These are phyloP conservation scores for Nakazawaea populi DNA, from an alignment of 805 yeast species.

Conservation along the genomic window DNA sequence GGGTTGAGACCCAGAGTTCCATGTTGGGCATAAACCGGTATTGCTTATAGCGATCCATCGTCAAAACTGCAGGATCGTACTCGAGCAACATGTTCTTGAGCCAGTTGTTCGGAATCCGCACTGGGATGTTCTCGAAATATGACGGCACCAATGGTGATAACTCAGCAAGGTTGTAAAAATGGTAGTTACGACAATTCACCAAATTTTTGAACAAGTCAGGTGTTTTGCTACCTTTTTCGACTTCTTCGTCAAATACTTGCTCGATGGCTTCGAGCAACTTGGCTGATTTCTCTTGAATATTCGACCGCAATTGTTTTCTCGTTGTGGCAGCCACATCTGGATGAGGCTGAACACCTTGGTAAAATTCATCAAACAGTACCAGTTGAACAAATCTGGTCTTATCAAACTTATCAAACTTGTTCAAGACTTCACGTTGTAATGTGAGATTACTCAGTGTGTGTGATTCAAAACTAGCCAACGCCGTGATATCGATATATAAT, in stretches of 20 bases:
- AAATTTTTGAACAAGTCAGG: background rate
- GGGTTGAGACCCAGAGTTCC: slow-evolving; percentile 3
- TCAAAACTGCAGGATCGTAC: slow-evolving; percentile 1
- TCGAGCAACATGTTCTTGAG: slow-evolving; percentile 6
- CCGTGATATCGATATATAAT: slow-evolving; percentile 38
- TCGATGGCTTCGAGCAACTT: background rate
- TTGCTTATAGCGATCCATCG: background rate
- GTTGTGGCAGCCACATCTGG: background rate
- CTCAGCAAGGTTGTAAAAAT: slow-evolving; percentile 39
- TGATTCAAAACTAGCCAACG: slow-evolving; percentile 18
- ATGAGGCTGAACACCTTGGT: background rate
- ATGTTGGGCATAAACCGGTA: background rate
- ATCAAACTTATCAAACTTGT: background rate
- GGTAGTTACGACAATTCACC: slow-evolving; percentile 49
- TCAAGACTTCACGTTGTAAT: background rate
- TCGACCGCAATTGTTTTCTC: background rate
- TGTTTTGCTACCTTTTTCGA: background rate
- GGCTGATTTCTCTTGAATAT: background rate
- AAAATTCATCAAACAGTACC: slow-evolving; percentile 2
- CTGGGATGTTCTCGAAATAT: slow-evolving; percentile 47
- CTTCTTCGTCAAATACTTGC: background rate
- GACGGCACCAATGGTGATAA: slow-evolving; percentile 44
- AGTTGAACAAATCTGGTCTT: background rate
- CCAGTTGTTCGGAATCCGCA: slow-evolving; percentile 43
- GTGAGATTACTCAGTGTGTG: background rate